Conservation (phyloP, 306 rosid species). For the Hippophae tibetana region DNA sequence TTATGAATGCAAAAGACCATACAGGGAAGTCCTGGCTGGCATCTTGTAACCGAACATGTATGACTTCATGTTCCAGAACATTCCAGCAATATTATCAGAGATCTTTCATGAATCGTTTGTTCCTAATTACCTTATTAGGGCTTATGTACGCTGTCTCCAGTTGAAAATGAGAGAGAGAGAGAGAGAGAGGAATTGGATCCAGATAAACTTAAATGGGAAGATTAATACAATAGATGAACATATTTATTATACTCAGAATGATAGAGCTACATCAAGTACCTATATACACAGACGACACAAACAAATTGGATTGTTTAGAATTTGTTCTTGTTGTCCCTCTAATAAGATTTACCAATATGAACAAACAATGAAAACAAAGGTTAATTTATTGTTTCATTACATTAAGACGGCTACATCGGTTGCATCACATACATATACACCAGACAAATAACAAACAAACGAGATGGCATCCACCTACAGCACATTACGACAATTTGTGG, state of each 20-base stretch:
- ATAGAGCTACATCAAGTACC: conserved; percentile 4
- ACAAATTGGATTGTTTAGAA: not conserved
- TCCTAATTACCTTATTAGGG: too few relatives aligned
- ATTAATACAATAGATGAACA: too few relatives aligned
- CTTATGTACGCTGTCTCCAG: too few relatives aligned
- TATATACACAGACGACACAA: not conserved
- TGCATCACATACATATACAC: conserved; percentile 30
- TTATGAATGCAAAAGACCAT: too few relatives aligned
- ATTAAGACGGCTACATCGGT: conserved; percentile 8
- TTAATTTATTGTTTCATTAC: conserved; percentile 27
- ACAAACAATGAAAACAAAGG: not conserved
- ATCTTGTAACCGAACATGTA: too few relatives aligned
- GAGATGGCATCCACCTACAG: conserved; percentile 32
- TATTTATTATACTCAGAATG: not conserved
- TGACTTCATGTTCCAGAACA: too few relatives aligned
- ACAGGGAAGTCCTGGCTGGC: too few relatives aligned
- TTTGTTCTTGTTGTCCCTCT: not conserved
- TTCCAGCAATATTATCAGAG: too few relatives aligned
- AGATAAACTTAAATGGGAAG: too few relatives aligned
- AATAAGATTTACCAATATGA: not conserved
- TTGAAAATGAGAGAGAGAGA: too few relatives aligned
- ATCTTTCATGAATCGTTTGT: too few relatives aligned
- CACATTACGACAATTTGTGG: conserved; percentile 15
- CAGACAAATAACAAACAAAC: conserved; percentile 19
- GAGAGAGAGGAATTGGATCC: too few relatives aligned